A percentile compares a stretch with the other conserved stretches of the same genome.
phyloP scores from a whole-genome alignment of 768 basidiomycete genomes.

The Tulasnella sp. region DNA sequence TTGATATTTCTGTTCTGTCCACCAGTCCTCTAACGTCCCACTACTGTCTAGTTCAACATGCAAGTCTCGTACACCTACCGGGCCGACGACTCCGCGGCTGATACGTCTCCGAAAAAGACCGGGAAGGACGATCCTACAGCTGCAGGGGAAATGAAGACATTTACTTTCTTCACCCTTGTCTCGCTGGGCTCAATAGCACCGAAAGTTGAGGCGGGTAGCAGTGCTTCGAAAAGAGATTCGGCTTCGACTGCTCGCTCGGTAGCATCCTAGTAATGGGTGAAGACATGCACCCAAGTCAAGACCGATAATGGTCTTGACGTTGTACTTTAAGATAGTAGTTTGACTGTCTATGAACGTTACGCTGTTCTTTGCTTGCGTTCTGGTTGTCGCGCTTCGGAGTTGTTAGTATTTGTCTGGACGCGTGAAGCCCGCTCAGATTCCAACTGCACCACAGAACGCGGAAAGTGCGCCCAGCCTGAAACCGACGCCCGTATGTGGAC shows the following conservation, averaged over 20 bases:
- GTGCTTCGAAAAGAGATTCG: not conserved
- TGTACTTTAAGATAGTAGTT: too few species aligned
- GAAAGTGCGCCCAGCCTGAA: not conserved
- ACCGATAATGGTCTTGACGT: too few species aligned
- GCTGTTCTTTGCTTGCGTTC: not conserved
- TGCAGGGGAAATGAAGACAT: conserved; percentile 62
- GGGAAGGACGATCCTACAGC: not conserved
- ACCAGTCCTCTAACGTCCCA: not conserved
- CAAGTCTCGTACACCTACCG: conserved; percentile 90
- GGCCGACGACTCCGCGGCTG: conserved; percentile 60
- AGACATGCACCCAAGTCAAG: too few species aligned
- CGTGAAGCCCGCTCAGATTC: not conserved
- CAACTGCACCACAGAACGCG: not conserved
- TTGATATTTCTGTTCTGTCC: not conserved
- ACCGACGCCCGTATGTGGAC: conserved; percentile 6
- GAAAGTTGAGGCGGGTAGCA: not conserved
- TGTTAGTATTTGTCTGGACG: not conserved
- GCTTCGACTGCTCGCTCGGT: not conserved
- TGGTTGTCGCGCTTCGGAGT: not conserved
- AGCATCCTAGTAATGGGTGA: not conserved
- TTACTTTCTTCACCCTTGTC: conserved; percentile 81
- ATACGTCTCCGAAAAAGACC: conserved; percentile 12
- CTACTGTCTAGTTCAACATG: conserved; percentile 70
- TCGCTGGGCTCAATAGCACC: conserved; percentile 66
- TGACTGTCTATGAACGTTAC: too few species aligned